Base-by-base conservation (phyloP, 176 grass and related monocot species). In the Triticum aestivum region DNA sequence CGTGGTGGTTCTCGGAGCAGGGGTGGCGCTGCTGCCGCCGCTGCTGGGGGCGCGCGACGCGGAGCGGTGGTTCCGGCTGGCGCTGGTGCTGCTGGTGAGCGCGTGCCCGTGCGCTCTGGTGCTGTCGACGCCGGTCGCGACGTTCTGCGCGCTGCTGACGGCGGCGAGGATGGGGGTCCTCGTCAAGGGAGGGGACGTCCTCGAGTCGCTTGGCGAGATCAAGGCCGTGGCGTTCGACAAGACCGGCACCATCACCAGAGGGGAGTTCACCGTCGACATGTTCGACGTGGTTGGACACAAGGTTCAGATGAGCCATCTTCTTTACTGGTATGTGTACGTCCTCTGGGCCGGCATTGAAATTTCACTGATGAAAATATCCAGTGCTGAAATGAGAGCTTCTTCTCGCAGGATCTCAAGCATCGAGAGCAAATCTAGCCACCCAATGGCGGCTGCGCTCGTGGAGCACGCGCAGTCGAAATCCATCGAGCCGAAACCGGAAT, bases 371-470 rank as follows among this genome's bases (percentile, higher is more conserved):
- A 54, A 54, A 54, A 18, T 26, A 26, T 26, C 15, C 21, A 6
- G 6, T 20, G 52, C 2, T 21, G 54, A 59, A 9, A 59, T 21
- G 54, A 21, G 54, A 59, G 54, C 54, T 59, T 59, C 54, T 59
- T 59, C 54, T 59, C 2, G 54, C 38, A 97, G 92, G 95, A 80
- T 94, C 17, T 92, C 92, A 24, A 94, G 92, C 49, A 91, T 94
- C 18, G 92, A 97, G 87, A 94, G 91, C 65, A 91, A 93, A 82
- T 97, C 95, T 39, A 93, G 92, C 75, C 95, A 97, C 81, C 92
- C 92, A 34, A 97, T 97, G 95, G 92, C 92, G 42, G 39, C 88
- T 27, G 92, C 95, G 21, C 90, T 97, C 17, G 90, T 97, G 44
- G 86, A 97, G 4, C 81, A 89, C 84, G 82, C 88, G 15, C 80